A percentile compares a stretch with the other conserved stretches of the same genome.
These are phyloP conservation scores for Camellia oleifera DNA, from an alignment of 179 eudicot species.

Conservation along the genomic window DNA sequence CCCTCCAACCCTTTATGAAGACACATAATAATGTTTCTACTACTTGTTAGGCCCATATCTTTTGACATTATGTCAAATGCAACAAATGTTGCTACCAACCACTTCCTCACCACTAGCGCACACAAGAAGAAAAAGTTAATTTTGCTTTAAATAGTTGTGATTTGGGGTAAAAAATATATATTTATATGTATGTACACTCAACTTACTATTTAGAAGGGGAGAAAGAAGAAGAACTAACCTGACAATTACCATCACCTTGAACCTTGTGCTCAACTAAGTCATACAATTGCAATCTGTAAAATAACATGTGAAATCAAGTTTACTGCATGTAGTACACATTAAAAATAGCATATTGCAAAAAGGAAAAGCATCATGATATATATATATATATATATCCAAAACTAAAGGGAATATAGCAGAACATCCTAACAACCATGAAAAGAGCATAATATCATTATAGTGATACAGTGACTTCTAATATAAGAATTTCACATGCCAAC, in stretches of 20 bases:
- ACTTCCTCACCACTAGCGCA: background rate
- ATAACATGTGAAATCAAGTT: conserved; percentile 24
- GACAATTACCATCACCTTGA: conserved; percentile 96
- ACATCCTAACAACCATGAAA: background rate
- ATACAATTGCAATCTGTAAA: conserved; percentile 79
- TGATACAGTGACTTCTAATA: background rate
- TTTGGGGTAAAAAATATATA: background rate
- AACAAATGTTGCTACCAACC: background rate
- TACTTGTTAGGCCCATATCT: background rate
- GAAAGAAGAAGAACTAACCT: conserved; percentile 45
- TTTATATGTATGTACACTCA: too few relatives aligned
- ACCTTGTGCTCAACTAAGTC: conserved; percentile 82
- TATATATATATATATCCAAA: background rate
- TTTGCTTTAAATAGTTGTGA: background rate
- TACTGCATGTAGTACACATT: conserved; percentile 1
- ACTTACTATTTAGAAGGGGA: too few relatives aligned
- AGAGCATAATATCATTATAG: conserved; percentile 1
- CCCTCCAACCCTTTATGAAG: background rate
- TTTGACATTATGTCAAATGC: background rate
- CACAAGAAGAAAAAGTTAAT: background rate
- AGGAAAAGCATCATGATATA: conserved; percentile 7
- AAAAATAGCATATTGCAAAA: conserved; percentile 2
- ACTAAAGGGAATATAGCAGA: background rate
- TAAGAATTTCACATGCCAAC: conserved; percentile 7
- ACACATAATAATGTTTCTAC: background rate